Percentiles rank a stretch among this genome's conserved stretches.
These are phyloP conservation scores for Grammothele lineata DNA, from an alignment of 768 basidiomycete genomes.

Conservation along the genomic window DNA sequence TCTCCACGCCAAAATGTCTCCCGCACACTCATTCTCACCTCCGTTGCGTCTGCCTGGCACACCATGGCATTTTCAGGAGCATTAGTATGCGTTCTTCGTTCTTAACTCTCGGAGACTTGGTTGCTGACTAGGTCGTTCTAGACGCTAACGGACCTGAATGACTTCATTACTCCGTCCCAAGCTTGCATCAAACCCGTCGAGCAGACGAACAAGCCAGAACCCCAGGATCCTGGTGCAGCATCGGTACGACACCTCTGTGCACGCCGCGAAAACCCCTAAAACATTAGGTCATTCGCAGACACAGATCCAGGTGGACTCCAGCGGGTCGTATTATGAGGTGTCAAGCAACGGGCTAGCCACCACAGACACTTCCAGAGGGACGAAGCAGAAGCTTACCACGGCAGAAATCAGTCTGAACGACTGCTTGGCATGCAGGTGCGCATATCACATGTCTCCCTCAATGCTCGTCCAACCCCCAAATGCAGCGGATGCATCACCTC, in stretches of 20 bases:
- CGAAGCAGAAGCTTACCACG: conserved; percentile 70
- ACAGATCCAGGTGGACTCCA: conserved; percentile 84
- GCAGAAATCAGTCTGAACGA: conserved; percentile 97
- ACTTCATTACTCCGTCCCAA: conserved; percentile 95
- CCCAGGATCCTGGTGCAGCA: conserved; percentile 38
- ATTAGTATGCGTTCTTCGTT: conserved; percentile 45
- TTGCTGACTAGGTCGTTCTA: conserved; percentile 24
- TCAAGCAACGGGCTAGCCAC: conserved; percentile 26
- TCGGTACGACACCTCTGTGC: conserved; percentile 25
- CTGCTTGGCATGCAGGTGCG: conserved; percentile 95
- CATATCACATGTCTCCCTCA: conserved; percentile 9
- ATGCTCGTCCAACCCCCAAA: background rate
- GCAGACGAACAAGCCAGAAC: conserved; percentile 42
- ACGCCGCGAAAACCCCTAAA: conserved; percentile 1
- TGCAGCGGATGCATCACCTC: conserved; percentile 95
- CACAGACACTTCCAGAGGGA: conserved; percentile 9
- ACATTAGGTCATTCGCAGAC: conserved; percentile 47
- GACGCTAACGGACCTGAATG: conserved; percentile 93
- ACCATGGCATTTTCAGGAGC: conserved; percentile 86
- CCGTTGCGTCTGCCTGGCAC: background rate
- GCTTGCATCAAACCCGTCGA: conserved; percentile 96
- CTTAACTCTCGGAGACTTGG: background rate
- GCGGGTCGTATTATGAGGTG: conserved; percentile 87
- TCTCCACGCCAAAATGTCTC: conserved; percentile 3
- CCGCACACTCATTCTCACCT: background rate